Conservation (phyloP, 2,329 filamentous ascomycete species). For the Cylindrodendrum hubeiense region DNA sequence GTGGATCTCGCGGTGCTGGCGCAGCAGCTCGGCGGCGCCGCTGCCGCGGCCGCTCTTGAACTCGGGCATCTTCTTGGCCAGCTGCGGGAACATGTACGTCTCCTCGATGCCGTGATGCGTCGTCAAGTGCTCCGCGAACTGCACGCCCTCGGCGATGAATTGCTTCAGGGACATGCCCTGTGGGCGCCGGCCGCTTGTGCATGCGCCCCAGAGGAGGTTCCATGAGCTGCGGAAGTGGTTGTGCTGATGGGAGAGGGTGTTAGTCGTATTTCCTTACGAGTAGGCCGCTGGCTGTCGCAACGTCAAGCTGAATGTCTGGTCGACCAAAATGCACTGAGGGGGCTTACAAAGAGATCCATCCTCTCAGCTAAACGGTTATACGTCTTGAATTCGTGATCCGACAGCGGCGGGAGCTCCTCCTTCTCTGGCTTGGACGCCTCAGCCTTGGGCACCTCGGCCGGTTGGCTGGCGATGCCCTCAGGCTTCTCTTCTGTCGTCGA, state of each 20-base stretch:
- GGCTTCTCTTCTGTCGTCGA: constrained; percentile 19
- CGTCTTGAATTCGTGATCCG: constrained; percentile 72
- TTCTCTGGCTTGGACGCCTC: constrained; percentile 25
- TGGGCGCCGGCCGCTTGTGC: constrained; percentile 69
- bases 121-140: constrained; percentile 78
- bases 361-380: constrained; percentile 81
- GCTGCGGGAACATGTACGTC: constrained; percentile 80
- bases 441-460: constrained; percentile 5
- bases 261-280: neutral
- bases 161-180: constrained; percentile 73
- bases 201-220: constrained; percentile 77
- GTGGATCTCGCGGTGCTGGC: constrained; percentile 85
- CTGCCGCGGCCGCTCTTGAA: constrained; percentile 63
- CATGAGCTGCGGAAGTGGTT: constrained; percentile 81
- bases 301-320: neutral
- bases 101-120: constrained; percentile 89
- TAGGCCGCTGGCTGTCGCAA: neutral
- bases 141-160: constrained; percentile 76
- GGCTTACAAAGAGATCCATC: constrained; percentile 78
- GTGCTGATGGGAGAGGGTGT: constrained; percentile 64
- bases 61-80: constrained; percentile 83
- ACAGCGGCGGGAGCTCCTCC: constrained; percentile 69
- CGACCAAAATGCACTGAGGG: neutral
- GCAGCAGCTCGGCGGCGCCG: constrained; percentile 68
- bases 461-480: neutral